Conservation (phyloP, 2,329 filamentous ascomycete genomes). For the Fusarium coffeatum region DNA sequence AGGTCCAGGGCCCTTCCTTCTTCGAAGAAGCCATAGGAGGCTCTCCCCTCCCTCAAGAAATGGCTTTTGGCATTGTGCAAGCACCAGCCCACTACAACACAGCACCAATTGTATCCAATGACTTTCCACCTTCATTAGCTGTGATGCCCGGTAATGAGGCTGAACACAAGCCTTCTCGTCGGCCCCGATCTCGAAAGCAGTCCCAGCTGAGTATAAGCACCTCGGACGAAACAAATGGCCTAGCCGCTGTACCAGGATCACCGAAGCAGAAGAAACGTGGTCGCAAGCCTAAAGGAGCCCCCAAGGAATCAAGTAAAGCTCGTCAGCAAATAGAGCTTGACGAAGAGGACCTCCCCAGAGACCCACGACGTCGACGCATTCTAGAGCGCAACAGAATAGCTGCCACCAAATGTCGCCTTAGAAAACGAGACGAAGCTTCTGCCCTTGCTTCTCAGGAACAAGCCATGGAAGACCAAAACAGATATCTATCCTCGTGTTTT, state of each 20-base stretch:
- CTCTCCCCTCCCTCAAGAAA: constrained; percentile 37
- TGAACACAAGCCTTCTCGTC: constrained; percentile 26
- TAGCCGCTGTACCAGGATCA: background rate
- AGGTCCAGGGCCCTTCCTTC: constrained; percentile 40
- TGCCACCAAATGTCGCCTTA: constrained; percentile 49
- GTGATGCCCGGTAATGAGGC: constrained; percentile 22
- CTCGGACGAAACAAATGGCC: constrained; percentile 11
- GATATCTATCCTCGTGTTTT: constrained; percentile 45
- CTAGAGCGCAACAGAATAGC: constrained; percentile 50
- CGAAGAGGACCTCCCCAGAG: constrained; percentile 40
- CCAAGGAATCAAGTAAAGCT: constrained; percentile 21
- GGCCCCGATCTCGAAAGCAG: constrained; percentile 17
- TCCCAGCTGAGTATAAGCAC: constrained; percentile 25
- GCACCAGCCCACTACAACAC: constrained; percentile 29
- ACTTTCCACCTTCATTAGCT: constrained; percentile 4
- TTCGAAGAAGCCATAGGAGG: constrained; percentile 45
- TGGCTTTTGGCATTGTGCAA: constrained; percentile 33
- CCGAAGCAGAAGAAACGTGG: constrained; percentile 44
- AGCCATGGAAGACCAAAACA: constrained; percentile 48
- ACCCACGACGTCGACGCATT: constrained; percentile 43
- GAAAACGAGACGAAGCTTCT: constrained; percentile 49
- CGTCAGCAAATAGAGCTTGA: constrained; percentile 33
- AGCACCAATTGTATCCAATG: constrained; percentile 6
- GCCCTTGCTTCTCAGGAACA: constrained; percentile 47
- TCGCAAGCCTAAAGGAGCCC: constrained; percentile 41